Evolutionary conservation across 768 basidiomycete species (phyloP), one percentile per base, ranked within the genome.

Genomic region (Saitozyma sp.): DNA sequence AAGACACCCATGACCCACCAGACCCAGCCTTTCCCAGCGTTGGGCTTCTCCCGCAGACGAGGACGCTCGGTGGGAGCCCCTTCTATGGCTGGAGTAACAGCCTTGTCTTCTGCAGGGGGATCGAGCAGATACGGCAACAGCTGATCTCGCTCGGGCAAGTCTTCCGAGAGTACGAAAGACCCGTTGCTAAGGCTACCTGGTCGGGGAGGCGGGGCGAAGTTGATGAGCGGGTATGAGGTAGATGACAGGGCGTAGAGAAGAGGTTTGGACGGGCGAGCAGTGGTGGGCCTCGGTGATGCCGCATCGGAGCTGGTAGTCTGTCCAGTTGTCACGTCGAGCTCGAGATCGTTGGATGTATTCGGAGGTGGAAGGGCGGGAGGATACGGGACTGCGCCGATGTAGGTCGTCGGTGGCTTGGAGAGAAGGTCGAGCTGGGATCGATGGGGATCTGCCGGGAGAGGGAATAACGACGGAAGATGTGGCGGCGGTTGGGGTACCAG

Each of bases 401-500:
- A 96, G 0, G 92, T 92, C 0, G 85, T 84, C 38, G 87, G 84
- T 7, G 83, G 78, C 56, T 86, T 84, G 4, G 83, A 84, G 37
- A 83, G 79, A 10, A 85, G 80, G n/a, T 82, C 81, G 8, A 78
- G 76, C 50, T 72, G 76, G 0, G 74, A 66, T 9, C 48, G 56
- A 38, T 66, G 63, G 16, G 75, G 65, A 13, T 67, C 49, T 1
- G 71, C 59, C 6, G 77, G 74, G 38, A 67, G 75, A 9, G 88
- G 87, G 41, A 92, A 82, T 8, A 95, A 82, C 41, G 92, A 87
- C 17, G 87, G 83, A 1, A 92, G 83, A 41, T 86, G 84, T 0
- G 90, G 88, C 1, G 86, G 87, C 11, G 94, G 93, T 76, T 97
- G 94, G 13, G 92, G 86, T 10, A 97, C 86, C 8, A 91, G 87